Conservation (phyloP, 176 grass and related monocot species). For the Typha latifolia region DNA sequence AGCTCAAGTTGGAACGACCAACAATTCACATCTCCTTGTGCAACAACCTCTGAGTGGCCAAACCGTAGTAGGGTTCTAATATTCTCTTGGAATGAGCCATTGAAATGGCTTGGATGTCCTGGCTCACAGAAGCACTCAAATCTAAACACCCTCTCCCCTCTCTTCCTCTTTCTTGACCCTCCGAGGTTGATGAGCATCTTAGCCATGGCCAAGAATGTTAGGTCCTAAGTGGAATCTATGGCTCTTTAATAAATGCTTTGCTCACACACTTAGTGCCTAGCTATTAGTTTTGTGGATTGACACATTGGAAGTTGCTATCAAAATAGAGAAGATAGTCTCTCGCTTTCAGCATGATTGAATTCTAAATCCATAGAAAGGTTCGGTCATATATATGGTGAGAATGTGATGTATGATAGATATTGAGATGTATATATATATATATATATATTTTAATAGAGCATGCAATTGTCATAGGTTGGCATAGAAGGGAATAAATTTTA, state of each 20-base stretch:
- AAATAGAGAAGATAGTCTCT: constrained; percentile 11
- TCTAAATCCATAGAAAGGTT: constrained; percentile 21
- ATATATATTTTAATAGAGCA: constrained; percentile 12
- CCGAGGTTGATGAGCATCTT: constrained; percentile 50
- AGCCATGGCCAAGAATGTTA: constrained; percentile 25
- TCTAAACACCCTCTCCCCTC: constrained; percentile 49
- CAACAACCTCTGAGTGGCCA: constrained; percentile 49
- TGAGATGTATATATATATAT: constrained; percentile 1
- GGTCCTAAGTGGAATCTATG: constrained; percentile 1
- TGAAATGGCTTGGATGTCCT: constrained; percentile 54
- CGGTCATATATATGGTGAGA: constrained; percentile 7
- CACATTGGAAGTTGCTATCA: constrained; percentile 6
- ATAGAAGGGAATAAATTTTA: background rate
- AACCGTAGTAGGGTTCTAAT: constrained; percentile 46
- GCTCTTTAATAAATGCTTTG: constrained; percentile 13
- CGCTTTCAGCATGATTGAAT: constrained; percentile 47
- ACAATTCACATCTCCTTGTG: constrained; percentile 45
- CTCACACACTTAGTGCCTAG: constrained; percentile 35
- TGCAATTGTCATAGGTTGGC: background rate
- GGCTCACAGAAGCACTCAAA: constrained; percentile 78
- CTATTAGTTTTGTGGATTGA: constrained; percentile 25
- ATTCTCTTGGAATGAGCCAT: constrained; percentile 61
- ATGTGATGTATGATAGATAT: constrained; percentile 8
- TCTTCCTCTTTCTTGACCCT: constrained; percentile 56
- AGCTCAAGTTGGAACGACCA: constrained; percentile 83